These are phyloP conservation scores for Eimeria praecox DNA, from an alignment of 169 alveolate species.

Conservation along the genomic window DNA sequence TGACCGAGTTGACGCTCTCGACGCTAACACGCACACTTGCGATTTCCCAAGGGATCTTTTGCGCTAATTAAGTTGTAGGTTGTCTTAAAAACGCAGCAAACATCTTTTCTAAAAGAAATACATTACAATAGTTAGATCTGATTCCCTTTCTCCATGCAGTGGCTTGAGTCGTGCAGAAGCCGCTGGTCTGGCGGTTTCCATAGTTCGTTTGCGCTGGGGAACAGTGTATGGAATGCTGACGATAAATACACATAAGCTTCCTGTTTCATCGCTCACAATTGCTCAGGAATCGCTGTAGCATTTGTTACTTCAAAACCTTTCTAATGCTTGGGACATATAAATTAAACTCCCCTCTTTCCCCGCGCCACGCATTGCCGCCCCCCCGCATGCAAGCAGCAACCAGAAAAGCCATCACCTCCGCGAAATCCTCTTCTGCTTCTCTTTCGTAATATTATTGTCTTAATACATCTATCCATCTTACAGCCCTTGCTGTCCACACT, in stretches of 20 bases:
- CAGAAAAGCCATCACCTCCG: neutral
- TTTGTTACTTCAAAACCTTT: neutral
- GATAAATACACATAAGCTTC: neutral
- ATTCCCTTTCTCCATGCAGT: neutral
- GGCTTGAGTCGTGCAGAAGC: constrained; percentile 13
- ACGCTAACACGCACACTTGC: neutral
- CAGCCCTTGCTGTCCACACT: neutral
- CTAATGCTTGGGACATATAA: neutral
- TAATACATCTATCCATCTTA: neutral
- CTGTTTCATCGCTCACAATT: neutral
- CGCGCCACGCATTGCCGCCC: constrained; percentile 1
- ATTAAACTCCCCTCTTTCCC: neutral
- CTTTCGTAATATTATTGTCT: neutral
- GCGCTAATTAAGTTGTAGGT: neutral
- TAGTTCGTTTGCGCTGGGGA: neutral
- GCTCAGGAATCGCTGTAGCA: neutral
- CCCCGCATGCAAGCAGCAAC: neutral
- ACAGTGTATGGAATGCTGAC: neutral
- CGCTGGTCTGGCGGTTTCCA: constrained; percentile 47
- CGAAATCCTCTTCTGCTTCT: neutral
- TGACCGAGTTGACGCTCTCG: neutral
- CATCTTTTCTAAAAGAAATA: neutral
- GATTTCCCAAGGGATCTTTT: neutral
- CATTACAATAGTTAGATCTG: neutral
- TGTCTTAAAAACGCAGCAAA: neutral